Conservation (phyloP, 2,329 filamentous ascomycete species). For the Sarocladiaceae sp. region DNA sequence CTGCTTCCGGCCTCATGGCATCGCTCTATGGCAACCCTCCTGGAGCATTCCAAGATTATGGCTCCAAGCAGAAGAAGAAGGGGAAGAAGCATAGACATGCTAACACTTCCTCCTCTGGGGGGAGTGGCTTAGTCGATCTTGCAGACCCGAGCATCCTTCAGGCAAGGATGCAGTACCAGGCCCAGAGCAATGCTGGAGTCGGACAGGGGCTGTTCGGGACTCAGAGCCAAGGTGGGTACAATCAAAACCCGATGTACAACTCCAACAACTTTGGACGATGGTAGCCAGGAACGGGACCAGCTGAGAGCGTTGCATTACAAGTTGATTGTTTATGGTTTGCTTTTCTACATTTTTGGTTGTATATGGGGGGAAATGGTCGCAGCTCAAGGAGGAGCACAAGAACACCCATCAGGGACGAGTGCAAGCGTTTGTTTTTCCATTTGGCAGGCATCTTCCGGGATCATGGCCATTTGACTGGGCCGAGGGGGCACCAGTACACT, state of each 20-base stretch:
- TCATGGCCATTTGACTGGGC: slow-evolving; percentile 21
- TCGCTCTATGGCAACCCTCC: slow-evolving; percentile 85
- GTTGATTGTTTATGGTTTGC: slow-evolving; percentile 19
- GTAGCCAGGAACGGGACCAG: slow-evolving; percentile 34
- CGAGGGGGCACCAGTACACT: background rate
- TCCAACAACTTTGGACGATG: slow-evolving; percentile 51
- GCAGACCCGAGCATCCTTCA: slow-evolving; percentile 99
- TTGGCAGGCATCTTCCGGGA: slow-evolving; percentile 26
- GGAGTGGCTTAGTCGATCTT: slow-evolving; percentile 99
- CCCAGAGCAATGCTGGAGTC: slow-evolving; percentile 75
- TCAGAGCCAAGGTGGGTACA: slow-evolving; percentile 94
- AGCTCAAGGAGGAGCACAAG: background rate
- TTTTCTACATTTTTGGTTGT: slow-evolving; percentile 17
- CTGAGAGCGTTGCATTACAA: slow-evolving; percentile 14
- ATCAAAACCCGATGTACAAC: slow-evolving; percentile 78
- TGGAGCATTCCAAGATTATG: slow-evolving; percentile 85
- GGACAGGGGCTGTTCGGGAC: slow-evolving; percentile 88
- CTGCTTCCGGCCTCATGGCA: slow-evolving; percentile 85
- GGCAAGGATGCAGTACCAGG: slow-evolving; percentile 89
- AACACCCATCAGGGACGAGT: slow-evolving; percentile 19
- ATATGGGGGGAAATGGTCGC: slow-evolving; percentile 12
- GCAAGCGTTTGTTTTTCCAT: slow-evolving; percentile 24
- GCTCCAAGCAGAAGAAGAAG: slow-evolving; percentile 99
- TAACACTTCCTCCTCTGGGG: slow-evolving; percentile 99
- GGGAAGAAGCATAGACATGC: slow-evolving; percentile 99